phyloP scores from a whole-genome alignment of 202 grass and related monocot species.

The Cymbopogon flexuosus region DNA sequence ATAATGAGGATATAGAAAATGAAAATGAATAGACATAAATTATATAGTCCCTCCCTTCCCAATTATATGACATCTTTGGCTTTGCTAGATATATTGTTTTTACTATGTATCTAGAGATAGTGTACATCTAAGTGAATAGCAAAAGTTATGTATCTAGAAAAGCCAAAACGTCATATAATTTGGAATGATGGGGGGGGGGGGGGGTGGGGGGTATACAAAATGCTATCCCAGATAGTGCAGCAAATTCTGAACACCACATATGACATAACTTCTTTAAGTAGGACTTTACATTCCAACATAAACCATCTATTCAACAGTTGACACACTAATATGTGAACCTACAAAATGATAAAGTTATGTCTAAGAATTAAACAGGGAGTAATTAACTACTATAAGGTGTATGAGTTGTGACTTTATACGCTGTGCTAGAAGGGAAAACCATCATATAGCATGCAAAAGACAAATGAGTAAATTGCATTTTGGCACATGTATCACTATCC shows the following conservation, averaged over 20 bases:
- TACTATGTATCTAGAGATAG: neutral
- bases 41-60: neutral
- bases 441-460: neutral
- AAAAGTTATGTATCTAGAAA: neutral
- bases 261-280: neutral
- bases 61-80: neutral
- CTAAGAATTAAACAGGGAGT: neutral
- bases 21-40: constrained; percentile 13
- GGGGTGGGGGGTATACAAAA: neutral
- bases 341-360: constrained; percentile 6
- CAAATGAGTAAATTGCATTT: neutral
- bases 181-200: too few species aligned
- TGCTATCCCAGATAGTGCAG: constrained; percentile 7
- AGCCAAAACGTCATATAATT: neutral
- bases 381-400: neutral
- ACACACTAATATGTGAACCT: neutral
- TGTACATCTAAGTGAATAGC: neutral
- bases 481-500: neutral
- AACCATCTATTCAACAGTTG: neutral
- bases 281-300: neutral
- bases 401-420: neutral
- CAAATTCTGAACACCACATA: neutral
- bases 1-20: constrained; percentile 21
- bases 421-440: neutral
- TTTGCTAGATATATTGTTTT: neutral